Conservation (phyloP, 1,284 basidiomycete species). For the Rhodotorula sp. region DNA sequence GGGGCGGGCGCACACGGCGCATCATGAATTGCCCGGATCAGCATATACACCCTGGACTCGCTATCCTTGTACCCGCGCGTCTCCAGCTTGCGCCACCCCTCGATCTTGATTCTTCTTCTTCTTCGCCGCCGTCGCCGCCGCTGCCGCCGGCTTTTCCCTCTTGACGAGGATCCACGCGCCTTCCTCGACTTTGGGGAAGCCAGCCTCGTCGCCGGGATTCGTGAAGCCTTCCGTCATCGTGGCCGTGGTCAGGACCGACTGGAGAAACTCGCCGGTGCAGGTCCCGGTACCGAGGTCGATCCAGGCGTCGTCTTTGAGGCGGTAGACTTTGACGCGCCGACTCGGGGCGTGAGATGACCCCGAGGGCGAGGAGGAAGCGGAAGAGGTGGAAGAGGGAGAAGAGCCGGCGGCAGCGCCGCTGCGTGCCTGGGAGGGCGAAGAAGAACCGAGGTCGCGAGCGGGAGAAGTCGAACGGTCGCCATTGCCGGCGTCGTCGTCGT, state of each 20-base stretch:
- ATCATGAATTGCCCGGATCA: too few species aligned
- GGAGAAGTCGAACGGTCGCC: too few species aligned
- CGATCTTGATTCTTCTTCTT: not conserved
- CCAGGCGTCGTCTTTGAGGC: constrained; percentile 83
- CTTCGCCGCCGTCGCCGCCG: not conserved
- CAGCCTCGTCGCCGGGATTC: not conserved
- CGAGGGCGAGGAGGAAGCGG: constrained; percentile 10
- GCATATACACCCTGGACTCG: too few species aligned
- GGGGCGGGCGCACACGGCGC: too few species aligned
- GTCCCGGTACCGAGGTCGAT: constrained; percentile 90
- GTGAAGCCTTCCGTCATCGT: not conserved
- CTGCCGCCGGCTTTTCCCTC: constrained; percentile 15
- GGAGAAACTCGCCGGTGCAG: constrained; percentile 72
- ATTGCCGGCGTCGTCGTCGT: not conserved
- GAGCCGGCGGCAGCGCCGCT: not conserved
- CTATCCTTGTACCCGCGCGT: not conserved
- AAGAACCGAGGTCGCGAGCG: too few species aligned
- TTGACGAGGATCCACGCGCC: constrained; percentile 40
- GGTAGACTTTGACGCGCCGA: constrained; percentile 68
- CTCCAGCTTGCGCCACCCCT: not conserved
- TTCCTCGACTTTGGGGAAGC: constrained; percentile 11
- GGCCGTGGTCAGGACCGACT: constrained; percentile 2
- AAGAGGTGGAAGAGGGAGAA: not conserved
- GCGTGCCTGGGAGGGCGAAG: too few species aligned
- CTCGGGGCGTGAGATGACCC: constrained; percentile 5